These are phyloP conservation scores for Sporothrix variecibatus DNA, from an alignment of 2,329 filamentous ascomycete species.

Conservation along the genomic window DNA sequence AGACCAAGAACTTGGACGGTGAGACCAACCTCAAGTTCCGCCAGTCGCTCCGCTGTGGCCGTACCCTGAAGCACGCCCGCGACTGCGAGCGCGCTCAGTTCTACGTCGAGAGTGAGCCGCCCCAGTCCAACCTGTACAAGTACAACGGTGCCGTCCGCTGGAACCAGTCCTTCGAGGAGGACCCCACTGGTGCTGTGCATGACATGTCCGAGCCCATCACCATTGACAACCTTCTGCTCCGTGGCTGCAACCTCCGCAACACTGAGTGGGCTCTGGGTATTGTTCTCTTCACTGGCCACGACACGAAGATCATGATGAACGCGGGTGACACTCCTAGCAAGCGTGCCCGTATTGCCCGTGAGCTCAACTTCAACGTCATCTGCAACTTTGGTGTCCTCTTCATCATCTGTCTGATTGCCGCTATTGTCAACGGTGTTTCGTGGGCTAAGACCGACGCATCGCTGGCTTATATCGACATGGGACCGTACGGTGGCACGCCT, in stretches of 20 bases:
- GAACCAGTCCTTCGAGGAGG: constrained; percentile 67
- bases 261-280: constrained; percentile 95
- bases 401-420: constrained; percentile 83
- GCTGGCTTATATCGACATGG: constrained; percentile 79
- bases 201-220: constrained; percentile 90
- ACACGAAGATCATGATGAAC: constrained; percentile 99
- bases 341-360: constrained; percentile 83
- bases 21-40: constrained; percentile 97
- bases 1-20: constrained; percentile 97
- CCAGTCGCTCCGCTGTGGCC: constrained; percentile 83
- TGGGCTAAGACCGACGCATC: constrained; percentile 78
- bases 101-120: constrained; percentile 82
- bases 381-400: constrained; percentile 94
- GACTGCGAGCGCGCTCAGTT: constrained; percentile 93
- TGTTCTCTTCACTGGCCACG: constrained; percentile 90
- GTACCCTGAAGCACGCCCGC: constrained; percentile 79
- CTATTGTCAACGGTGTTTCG: constrained; percentile 78
- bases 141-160: constrained; percentile 90
- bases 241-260: constrained; percentile 90
- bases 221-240: constrained; percentile 92
- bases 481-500: constrained; percentile 74
- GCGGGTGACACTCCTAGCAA: constrained; percentile 94
- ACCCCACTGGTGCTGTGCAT: constrained; percentile 62
- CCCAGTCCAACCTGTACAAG: constrained; percentile 91
- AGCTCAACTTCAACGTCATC: constrained; percentile 95